Percentiles rank a stretch among this genome's conserved stretches.
Conservation (phyloP, 352 stramenopile genomes). For the Thalassiosira delicatula region DNA sequence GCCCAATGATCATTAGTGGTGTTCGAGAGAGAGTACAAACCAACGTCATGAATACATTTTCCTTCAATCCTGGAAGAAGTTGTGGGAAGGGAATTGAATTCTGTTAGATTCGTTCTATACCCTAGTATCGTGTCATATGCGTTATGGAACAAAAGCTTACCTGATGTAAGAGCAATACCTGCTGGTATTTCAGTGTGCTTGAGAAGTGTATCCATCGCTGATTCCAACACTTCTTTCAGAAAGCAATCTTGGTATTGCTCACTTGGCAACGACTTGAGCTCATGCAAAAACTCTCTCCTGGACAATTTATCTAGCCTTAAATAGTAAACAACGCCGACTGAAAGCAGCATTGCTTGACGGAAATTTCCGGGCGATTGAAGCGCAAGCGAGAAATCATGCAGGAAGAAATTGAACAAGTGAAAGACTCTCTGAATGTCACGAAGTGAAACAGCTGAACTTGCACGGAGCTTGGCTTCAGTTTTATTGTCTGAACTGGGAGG, state of each 20-base stretch:
- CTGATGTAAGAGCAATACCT: slow-evolving; percentile 68
- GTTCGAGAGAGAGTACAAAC: slow-evolving; percentile 66
- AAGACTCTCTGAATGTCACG: slow-evolving; percentile 74
- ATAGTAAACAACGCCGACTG: slow-evolving; percentile 71
- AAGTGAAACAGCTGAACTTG: slow-evolving; percentile 71
- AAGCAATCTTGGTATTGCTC: slow-evolving; percentile 37
- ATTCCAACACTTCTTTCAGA: slow-evolving; percentile 33
- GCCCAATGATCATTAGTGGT: slow-evolving; percentile 77
- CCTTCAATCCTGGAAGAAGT: slow-evolving; percentile 59
- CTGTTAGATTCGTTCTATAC: no score
- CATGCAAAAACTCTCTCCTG: slow-evolving; percentile 36
- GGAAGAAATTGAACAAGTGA: slow-evolving; percentile 67
- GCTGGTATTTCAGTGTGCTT: slow-evolving; percentile 52
- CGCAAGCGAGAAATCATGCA: slow-evolving; percentile 47
- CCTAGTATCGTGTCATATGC: no score
- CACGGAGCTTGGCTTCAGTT: slow-evolving; percentile 39
- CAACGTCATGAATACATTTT: slow-evolving; percentile 80
- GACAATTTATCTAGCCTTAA: slow-evolving; percentile 50
- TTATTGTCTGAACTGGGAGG: no score
- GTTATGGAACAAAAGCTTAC: no score
- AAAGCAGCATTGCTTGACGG: slow-evolving; percentile 54
- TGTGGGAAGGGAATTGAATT: no score
- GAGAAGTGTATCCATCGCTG: slow-evolving; percentile 46
- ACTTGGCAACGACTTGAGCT: slow-evolving; percentile 49
- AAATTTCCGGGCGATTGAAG: slow-evolving; percentile 17